Evolutionary conservation across 345 rosid species (phyloP).

Genomic region (Psidium guajava): DNA sequence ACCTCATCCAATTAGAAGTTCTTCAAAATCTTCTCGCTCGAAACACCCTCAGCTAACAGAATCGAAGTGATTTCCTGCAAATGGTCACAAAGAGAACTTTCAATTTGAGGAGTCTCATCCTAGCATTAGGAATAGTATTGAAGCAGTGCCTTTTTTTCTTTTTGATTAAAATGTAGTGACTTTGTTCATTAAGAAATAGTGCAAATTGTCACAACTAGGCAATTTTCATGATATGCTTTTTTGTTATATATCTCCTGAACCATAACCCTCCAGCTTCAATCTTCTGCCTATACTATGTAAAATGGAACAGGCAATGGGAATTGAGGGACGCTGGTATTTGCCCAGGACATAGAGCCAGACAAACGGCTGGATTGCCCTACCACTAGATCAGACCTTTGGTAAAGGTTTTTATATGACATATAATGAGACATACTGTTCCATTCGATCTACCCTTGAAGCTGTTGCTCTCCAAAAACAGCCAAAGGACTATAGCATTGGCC

Average conservation of each 20-base stretch:
- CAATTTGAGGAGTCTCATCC: neutral
- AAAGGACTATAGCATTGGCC: neutral
- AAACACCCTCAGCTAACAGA: constrained; percentile 67
- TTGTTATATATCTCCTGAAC: neutral
- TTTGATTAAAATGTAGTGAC: neutral
- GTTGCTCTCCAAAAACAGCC: neutral
- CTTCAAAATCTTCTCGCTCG: constrained; percentile 61
- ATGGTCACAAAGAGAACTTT: neutral
- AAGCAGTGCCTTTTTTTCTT: neutral
- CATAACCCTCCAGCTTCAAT: neutral
- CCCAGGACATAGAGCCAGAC: neutral
- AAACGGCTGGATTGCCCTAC: neutral
- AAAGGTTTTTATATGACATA: neutral
- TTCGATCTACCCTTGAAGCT: neutral
- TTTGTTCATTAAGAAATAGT: neutral
- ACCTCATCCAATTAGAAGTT: constrained; percentile 40
- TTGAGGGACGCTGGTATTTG: neutral
- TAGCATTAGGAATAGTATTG: neutral
- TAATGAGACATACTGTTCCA: neutral
- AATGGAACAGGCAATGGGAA: neutral
- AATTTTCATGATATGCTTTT: neutral
- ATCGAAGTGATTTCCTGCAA: constrained; percentile 82
- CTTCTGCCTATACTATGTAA: neutral
- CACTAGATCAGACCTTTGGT: neutral
- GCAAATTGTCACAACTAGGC: neutral